Conservation (phyloP, 148 eudicot genomes). For the Arbutus unedo region DNA sequence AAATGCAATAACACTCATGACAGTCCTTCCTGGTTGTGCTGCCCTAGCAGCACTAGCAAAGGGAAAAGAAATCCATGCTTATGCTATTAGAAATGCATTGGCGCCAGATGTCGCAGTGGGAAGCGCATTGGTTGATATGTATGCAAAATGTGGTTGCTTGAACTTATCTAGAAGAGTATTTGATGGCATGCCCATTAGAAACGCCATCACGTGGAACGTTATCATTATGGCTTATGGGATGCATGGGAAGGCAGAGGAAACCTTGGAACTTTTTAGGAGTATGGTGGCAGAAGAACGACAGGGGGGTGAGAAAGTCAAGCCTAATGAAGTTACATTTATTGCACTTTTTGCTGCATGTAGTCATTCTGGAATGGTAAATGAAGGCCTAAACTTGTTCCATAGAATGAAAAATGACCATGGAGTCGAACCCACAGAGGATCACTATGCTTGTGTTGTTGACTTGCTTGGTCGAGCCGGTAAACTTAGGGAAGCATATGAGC, state of each 20-base stretch:
- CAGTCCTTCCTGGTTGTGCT: conserved; percentile 86
- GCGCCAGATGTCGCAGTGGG: conserved; percentile 78
- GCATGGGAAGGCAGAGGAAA: conserved; percentile 80
- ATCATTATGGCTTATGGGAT: conserved; percentile 88
- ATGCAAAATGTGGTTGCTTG: conserved; percentile 87
- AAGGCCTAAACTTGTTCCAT: conserved; percentile 51
- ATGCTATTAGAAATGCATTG: conserved; percentile 54
- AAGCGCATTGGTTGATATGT: conserved; percentile 87
- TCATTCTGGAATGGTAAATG: conserved; percentile 65
- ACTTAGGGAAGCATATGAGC: conserved; percentile 53
- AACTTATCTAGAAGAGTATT: conserved; percentile 55
- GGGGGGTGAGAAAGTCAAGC: conserved; percentile 37
- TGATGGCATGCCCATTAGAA: conserved; percentile 56
- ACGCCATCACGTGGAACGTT: conserved; percentile 86
- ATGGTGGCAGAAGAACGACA: conserved; percentile 43
- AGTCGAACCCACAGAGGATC: conserved; percentile 54
- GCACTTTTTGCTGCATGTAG: conserved; percentile 69
- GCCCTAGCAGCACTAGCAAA: conserved; percentile 67
- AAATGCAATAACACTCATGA: conserved; percentile 76
- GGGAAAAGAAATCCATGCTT: conserved; percentile 84
- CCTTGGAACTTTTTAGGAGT: conserved; percentile 42
- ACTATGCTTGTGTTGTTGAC: conserved; percentile 72
- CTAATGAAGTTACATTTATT: conserved; percentile 63
- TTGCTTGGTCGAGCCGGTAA: conserved; percentile 84
- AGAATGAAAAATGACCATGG: conserved; percentile 50